Base-by-base conservation (phyloP, 163 green algal genomes). In the Volvox carteri region DNA sequence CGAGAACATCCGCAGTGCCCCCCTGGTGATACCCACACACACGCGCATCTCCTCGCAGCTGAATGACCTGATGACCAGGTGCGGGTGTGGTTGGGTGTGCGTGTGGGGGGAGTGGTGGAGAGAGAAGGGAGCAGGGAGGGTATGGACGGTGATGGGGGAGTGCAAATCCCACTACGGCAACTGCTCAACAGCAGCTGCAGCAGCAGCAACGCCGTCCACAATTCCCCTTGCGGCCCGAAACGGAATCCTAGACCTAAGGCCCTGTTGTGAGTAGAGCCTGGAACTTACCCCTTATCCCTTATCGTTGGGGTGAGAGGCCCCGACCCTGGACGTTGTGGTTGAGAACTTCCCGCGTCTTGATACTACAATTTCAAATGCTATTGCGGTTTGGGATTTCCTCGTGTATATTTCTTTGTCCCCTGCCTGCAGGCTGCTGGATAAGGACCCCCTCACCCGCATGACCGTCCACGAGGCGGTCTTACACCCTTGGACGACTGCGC, bases 401-500 rank as follows among this genome's bases (percentile, higher is more conserved):
- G n/a, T n/a, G n/a, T n/a, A n/a, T n/a, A n/a, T n/a, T n/a, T n/a
- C n/a, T n/a, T n/a, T n/a, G n/a, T n/a, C n/a, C n/a, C 86, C 92
- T 62, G 77, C 92, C 35, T 48, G 19, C n/a, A 81, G 48, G 56
- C 81, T 95, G 42, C 88, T 95, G 35, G 77, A 93, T 11, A 95
- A 94, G 90, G 83, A 91, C 60, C 79, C 87, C 4, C 1, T 16
- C 19, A 62, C 35, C 67, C 91, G 90, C 30, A 30, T 92, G 52
- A 87, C 90, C 48, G 89, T 94, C 23, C 88, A 88, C 44, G 70
- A 75, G 4, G 90, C 90, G 4, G 89, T 93, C 54, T 46, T 39
- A 39, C 94, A 96, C 89, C 85, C 91, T 44, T 96, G 94, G 94
- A 86, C 92, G 12, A 94, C 88, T 11, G 85, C 81, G 1, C 74